These are phyloP conservation scores for Macaranga tanarius DNA, from an alignment of 441 rosid species.

Conservation along the genomic window DNA sequence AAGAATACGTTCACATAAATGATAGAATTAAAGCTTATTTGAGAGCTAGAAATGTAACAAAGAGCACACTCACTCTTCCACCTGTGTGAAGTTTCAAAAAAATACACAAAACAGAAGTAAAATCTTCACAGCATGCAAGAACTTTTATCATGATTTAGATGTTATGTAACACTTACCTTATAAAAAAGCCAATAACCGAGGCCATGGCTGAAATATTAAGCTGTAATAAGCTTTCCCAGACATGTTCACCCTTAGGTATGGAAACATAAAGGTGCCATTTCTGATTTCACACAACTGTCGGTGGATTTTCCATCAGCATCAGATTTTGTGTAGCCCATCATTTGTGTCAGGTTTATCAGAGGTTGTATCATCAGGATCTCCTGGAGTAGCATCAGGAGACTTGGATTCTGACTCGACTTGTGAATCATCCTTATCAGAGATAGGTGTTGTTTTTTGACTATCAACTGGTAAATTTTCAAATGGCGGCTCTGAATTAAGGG, in stretches of 20 bases:
- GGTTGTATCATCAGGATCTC: constrained; percentile 29
- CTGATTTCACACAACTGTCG: constrained; percentile 30
- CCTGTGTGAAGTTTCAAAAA: not conserved
- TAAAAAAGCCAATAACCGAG: constrained; percentile 62
- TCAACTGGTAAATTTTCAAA: constrained; percentile 60
- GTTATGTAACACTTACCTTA: constrained; percentile 51
- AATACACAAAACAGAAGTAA: not conserved
- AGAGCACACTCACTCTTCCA: too few species aligned
- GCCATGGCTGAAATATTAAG: constrained; percentile 49
- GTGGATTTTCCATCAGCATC: constrained; percentile 28
- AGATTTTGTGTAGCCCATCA: constrained; percentile 27
- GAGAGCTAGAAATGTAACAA: not conserved
- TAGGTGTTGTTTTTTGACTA: constrained; percentile 34
- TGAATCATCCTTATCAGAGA: constrained; percentile 45
- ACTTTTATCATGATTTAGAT: not conserved
- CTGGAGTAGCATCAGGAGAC: constrained; percentile 40
- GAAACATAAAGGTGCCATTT: constrained; percentile 15
- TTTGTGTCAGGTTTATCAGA: constrained; percentile 34
- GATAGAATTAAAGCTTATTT: not conserved
- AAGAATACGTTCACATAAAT: not conserved
- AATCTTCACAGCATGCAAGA: not conserved
- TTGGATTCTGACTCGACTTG: constrained; percentile 32
- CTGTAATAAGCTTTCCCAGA: constrained; percentile 84
- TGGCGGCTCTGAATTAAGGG: constrained; percentile 72
- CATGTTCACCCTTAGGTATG: constrained; percentile 43